Evolutionary conservation across 352 stramenopile genomes (phyloP), one percentile per base, ranked within the genome.

Genomic region (Discostella stelligera): DNA sequence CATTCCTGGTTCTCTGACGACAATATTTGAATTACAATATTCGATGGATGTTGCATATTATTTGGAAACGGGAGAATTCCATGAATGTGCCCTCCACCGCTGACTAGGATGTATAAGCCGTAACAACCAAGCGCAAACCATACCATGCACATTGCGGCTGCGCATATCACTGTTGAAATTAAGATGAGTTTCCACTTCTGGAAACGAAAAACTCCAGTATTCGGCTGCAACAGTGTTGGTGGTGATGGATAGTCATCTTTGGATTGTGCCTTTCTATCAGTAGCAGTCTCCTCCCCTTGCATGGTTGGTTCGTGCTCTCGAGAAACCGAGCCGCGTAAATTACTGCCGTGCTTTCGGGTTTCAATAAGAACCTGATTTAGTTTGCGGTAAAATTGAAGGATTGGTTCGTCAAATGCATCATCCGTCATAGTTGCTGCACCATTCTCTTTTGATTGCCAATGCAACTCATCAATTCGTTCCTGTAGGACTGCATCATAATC

Each of bases 111-210:
- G 32, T 83, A 83, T 14, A 83, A 83, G 7, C 75, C 75, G 49
- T 79, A 83, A 53, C 75, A 83, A 14, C 75, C 75, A 0, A 83
- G 48, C 48, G 46, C 60, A 68, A 75, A 71, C 75, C 75, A 83
- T 59, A 74, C 21, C 44, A 78, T 60, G 50, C 65, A 76, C 37
- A 73, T 65, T 16, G 52, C 44, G 16, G 54, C 30, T 14, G 69
- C 50, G 20, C 41, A 41, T 16, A 7, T 60, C 21, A 69, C 46
- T 25, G 59, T 32, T 9, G 27, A 16, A 44, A 82, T 44, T 20
- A 77, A 14, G 23, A 77, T 48, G 44, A 69, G 18, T 66, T 69
- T 77, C 74, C 74, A 82, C 20, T 39, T 58, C 20, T 5, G 27
- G 27, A 32, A 32, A 2, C 5, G 27, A 32, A 32, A 65, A 66